These are phyloP conservation scores for Dalechampia spathulata DNA, from an alignment of 441 rosid species.

Conservation along the genomic window DNA sequence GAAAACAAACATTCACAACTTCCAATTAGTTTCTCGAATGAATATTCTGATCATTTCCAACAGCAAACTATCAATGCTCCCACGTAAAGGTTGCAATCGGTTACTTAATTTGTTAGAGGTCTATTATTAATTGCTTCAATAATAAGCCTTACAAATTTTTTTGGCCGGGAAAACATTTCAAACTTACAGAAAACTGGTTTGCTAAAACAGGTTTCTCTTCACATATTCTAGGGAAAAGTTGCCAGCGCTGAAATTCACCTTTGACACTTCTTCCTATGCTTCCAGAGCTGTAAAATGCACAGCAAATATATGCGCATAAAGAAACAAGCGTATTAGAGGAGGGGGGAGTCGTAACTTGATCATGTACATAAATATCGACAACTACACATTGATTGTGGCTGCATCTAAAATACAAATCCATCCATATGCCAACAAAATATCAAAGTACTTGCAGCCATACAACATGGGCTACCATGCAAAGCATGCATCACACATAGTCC, in stretches of 20 bases:
- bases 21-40: neutral
- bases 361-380: neutral
- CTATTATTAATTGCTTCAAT: neutral
- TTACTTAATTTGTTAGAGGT: too few relatives aligned
- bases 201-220: constrained; percentile 75
- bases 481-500: neutral
- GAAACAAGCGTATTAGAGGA: neutral
- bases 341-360: too few relatives aligned
- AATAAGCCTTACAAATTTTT: neutral
- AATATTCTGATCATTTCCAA: neutral
- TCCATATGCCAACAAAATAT: neutral
- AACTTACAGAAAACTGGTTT: constrained; percentile 94
- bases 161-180: neutral
- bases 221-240: constrained; percentile 55
- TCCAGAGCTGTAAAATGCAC: constrained; percentile 54
- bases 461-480: neutral
- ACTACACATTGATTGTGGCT: neutral
- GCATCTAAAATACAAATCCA: neutral
- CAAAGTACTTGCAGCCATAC: neutral
- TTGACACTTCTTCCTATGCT: constrained; percentile 91
- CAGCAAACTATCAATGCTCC: neutral
- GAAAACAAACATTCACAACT: neutral
- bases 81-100: neutral
- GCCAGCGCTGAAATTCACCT: constrained; percentile 91
- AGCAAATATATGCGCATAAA: neutral